These are phyloP conservation scores for Aschersonia sp. DNA, from an alignment of 2,329 filamentous ascomycete genomes.

Conservation along the genomic window DNA sequence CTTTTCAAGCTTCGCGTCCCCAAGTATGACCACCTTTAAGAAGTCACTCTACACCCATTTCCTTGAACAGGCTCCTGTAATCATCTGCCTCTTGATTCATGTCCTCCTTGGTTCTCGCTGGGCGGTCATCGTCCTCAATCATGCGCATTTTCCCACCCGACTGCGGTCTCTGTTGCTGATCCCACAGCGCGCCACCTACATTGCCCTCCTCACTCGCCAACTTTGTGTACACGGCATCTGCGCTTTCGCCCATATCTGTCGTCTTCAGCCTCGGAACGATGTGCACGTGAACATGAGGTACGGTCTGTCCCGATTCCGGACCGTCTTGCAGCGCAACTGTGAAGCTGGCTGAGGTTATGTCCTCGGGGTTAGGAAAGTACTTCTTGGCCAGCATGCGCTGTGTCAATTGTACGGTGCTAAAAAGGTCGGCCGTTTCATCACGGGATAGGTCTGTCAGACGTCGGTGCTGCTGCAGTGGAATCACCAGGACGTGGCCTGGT, in stretches of 20 bases:
- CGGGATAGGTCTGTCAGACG: constrained; percentile 62
- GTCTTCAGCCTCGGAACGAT: constrained; percentile 58
- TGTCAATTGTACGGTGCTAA: constrained; percentile 71
- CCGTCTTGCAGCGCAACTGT: constrained; percentile 96
- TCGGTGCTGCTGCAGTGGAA: constrained; percentile 52
- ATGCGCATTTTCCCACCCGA: constrained; percentile 46
- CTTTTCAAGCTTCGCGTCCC: not conserved
- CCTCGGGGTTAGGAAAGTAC: constrained; percentile 36
- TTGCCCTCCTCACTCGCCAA: constrained; percentile 80
- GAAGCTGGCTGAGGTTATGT: constrained; percentile 47
- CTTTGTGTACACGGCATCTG: constrained; percentile 66
- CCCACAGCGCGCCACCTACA: constrained; percentile 55
- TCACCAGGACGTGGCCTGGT: constrained; percentile 85
- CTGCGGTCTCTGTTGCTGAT: constrained; percentile 28
- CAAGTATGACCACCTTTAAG: not conserved
- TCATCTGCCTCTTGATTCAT: constrained; percentile 67
- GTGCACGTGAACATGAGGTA: constrained; percentile 86
- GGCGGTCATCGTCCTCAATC: constrained; percentile 57
- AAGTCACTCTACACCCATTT: constrained; percentile 20
- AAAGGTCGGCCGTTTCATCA: constrained; percentile 66
- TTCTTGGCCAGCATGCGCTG: constrained; percentile 55
- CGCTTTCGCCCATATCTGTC: constrained; percentile 28
- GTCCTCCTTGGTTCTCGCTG: constrained; percentile 52
- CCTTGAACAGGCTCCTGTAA: constrained; percentile 38
- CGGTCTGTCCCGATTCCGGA: constrained; percentile 77